phyloP scores from a whole-genome alignment of 768 basidiomycete species.

The Trametes sanguinea region DNA sequence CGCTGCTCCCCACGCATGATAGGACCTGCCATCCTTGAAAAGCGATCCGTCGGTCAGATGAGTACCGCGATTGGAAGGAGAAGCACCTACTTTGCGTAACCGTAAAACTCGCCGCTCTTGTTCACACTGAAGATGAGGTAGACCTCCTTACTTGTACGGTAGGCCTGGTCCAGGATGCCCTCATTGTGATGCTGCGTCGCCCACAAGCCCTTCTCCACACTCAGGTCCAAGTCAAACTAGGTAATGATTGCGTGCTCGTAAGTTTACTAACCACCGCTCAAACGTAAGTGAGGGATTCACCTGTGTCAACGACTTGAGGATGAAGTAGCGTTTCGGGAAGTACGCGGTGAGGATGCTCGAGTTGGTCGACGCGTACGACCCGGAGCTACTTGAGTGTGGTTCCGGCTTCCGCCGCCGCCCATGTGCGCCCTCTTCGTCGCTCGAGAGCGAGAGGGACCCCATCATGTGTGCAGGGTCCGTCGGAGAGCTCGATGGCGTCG shows the following conservation, averaged over 20 bases:
- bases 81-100: conserved; percentile 72
- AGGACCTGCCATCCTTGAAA: conserved; percentile 67
- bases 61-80: not conserved
- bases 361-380: conserved; percentile 77
- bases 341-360: conserved; percentile 75
- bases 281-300: conserved; percentile 37
- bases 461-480: conserved; percentile 24
- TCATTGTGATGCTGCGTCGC: conserved; percentile 94
- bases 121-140: conserved; percentile 92
- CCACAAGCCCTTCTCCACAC: conserved; percentile 81
- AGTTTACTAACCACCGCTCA: not conserved
- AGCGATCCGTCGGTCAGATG: not conserved
- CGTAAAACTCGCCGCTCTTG: conserved; percentile 92
- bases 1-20: conserved; percentile 52
- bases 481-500: conserved; percentile 25
- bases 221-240: conserved; percentile 77
- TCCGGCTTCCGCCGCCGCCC: conserved; percentile 21
- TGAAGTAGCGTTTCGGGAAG: conserved; percentile 91
- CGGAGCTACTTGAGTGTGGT: conserved; percentile 56
- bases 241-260: not conserved
- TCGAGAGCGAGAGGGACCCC: conserved; percentile 38
- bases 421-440: conserved; percentile 41
- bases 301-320: conserved; percentile 84
- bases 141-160: conserved; percentile 86
- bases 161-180: conserved; percentile 88